Conservation (phyloP, 208 protist species). For the Crithidia acanthocephali region DNA sequence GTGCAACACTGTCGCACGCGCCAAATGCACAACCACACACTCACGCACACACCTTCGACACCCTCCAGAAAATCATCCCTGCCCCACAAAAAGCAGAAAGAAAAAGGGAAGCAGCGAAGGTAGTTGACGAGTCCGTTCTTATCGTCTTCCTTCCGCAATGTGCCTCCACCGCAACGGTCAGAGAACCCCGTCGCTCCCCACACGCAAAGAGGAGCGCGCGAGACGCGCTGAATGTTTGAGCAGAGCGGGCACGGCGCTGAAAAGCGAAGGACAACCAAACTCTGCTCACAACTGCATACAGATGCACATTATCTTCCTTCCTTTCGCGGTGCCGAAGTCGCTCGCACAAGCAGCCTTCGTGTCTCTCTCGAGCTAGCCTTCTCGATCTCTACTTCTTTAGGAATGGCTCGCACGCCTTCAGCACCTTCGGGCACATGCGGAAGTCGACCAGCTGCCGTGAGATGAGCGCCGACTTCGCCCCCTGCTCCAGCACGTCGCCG, state of each 20-base stretch:
- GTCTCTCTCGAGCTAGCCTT: not conserved
- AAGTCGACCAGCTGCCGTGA: conserved; percentile 83
- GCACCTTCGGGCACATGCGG: conserved; percentile 77
- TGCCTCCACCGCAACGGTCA: no score
- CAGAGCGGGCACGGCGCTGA: no score
- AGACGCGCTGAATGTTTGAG: no score
- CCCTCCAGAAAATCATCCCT: not conserved
- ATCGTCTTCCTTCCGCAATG: no score
- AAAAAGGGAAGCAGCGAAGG: no score
- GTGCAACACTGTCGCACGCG: not conserved
- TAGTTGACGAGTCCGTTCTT: no score
- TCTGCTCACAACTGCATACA: no score
- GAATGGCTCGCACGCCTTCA: conserved; percentile 77
- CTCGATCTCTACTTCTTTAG: conserved; percentile 46
- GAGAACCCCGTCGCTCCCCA: no score
- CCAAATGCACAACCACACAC: not conserved
- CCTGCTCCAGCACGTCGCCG: conserved; percentile 61
- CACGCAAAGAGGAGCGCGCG: no score
- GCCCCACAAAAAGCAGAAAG: not conserved
- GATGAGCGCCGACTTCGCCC: conserved; percentile 58
- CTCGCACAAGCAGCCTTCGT: not conserved
- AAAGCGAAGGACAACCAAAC: no score
- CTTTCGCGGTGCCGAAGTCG: not conserved
- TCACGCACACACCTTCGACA: not conserved
- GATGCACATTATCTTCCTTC: not conserved